Conservation (phyloP, 2,329 filamentous ascomycete species). For the Aspergillus floridensis region DNA sequence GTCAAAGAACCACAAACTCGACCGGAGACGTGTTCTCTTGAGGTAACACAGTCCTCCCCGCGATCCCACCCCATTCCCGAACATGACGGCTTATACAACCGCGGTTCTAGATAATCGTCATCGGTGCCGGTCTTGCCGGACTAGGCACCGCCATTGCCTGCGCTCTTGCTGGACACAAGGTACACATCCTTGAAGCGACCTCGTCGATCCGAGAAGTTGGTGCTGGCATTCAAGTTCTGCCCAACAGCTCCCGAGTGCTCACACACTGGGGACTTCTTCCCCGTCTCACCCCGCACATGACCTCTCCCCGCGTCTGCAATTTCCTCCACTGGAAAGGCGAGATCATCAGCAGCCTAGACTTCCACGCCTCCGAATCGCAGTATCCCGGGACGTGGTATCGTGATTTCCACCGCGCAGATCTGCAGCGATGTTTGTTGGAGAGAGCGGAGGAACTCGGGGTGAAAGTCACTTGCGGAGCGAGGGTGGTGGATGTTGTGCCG, state of each 20-base stretch:
- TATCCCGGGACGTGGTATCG: constrained; percentile 46
- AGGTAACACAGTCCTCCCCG: constrained; percentile 29
- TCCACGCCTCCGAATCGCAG: constrained; percentile 40
- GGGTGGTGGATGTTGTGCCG: constrained; percentile 44
- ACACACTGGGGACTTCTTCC: constrained; percentile 45
- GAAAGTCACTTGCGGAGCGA: constrained; percentile 44
- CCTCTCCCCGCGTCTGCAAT: constrained; percentile 45
- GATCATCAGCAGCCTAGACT: constrained; percentile 49
- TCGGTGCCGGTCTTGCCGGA: constrained; percentile 29
- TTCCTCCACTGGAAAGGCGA: constrained; percentile 56
- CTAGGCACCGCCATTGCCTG: constrained; percentile 28
- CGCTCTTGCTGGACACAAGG: constrained; percentile 24
- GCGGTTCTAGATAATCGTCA: constrained; percentile 31
- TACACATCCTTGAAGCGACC: constrained; percentile 25
- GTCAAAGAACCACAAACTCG: constrained; percentile 36
- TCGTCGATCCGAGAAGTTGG: constrained; percentile 29
- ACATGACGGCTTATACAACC: not conserved
- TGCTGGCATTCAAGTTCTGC: constrained; percentile 29
- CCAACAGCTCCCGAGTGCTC: constrained; percentile 31
- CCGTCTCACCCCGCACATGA: constrained; percentile 40
- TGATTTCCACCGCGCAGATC: constrained; percentile 56
- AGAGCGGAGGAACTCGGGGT: constrained; percentile 51
- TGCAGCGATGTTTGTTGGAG: constrained; percentile 50
- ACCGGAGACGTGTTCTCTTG: constrained; percentile 48
- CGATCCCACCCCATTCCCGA: not conserved